Evolutionary conservation across 1,284 basidiomycete species (phyloP).

Genomic region (Fomitopsis schrenkii): DNA sequence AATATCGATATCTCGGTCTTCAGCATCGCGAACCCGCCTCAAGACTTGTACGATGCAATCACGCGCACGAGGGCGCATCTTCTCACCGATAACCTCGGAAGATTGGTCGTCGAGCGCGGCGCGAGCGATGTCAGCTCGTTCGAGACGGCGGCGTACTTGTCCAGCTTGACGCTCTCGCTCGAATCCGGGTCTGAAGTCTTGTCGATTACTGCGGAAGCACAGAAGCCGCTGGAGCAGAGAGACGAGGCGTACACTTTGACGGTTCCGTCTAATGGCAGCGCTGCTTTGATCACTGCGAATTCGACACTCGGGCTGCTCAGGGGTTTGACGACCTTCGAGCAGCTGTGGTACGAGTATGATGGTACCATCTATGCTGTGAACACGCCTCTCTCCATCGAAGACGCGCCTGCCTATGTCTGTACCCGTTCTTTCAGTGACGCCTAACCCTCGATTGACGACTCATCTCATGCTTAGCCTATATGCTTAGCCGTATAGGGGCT

Average conservation of each 20-base stretch:
- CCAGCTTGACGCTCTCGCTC: conserved; percentile 40
- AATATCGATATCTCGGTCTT: conserved; percentile 40
- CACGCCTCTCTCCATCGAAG: conserved; percentile 58
- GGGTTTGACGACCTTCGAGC: conserved; percentile 80
- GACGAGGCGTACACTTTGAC: conserved; percentile 66
- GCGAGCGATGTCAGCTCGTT: conserved; percentile 34
- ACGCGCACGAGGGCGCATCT: conserved; percentile 36
- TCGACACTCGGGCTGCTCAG: conserved; percentile 76
- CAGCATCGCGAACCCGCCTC: conserved; percentile 31
- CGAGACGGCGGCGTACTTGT: conserved; percentile 23
- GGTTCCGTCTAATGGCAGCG: conserved; percentile 56
- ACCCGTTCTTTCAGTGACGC: neutral
- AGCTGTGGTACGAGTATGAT: conserved; percentile 64
- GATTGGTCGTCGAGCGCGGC: conserved; percentile 48
- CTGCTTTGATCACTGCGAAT: conserved; percentile 61
- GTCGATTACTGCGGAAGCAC: conserved; percentile 52
- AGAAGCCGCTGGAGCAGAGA: conserved; percentile 47
- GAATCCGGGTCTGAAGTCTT: conserved; percentile 25
- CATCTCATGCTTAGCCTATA: too few species aligned
- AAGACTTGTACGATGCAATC: conserved; percentile 45
- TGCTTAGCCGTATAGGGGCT: conserved; percentile 71
- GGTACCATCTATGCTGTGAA: conserved; percentile 51
- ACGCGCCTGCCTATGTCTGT: conserved; percentile 61
- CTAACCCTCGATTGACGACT: neutral
- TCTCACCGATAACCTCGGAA: conserved; percentile 38